Percentiles rank a stretch among this genome's conserved stretches.
phyloP scores from a whole-genome alignment of 1,284 basidiomycete genomes.

The Rhodofomes roseus region DNA sequence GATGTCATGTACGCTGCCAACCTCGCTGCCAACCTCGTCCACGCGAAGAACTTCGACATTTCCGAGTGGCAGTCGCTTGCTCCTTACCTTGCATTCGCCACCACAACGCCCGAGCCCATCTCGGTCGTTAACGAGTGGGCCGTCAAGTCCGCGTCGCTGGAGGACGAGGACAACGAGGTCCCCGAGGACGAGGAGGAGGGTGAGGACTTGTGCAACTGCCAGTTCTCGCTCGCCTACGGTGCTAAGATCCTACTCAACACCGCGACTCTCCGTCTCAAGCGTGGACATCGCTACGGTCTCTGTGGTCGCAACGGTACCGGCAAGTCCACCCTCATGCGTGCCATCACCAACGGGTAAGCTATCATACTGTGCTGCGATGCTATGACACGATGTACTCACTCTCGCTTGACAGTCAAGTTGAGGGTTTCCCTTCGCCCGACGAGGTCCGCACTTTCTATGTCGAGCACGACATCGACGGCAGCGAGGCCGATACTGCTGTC shows the following conservation, averaged over 20 bases:
- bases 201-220: slow-evolving; percentile 97
- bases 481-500: slow-evolving; percentile 89
- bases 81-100: slow-evolving; percentile 71
- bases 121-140: slow-evolving; percentile 82
- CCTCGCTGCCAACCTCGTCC: slow-evolving; percentile 84
- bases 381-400: neutral
- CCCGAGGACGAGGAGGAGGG: slow-evolving; percentile 94
- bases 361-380: neutral
- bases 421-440: slow-evolving; percentile 95
- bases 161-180: slow-evolving; percentile 64
- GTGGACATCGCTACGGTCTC: slow-evolving; percentile 97
- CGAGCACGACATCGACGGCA: slow-evolving; percentile 97
- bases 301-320: slow-evolving; percentile 98
- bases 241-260: slow-evolving; percentile 98
- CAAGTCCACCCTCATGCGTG: slow-evolving; percentile 98
- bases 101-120: slow-evolving; percentile 63
- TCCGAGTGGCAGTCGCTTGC: slow-evolving; percentile 84
- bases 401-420: slow-evolving; percentile 70
- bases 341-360: slow-evolving; percentile 77
- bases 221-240: slow-evolving; percentile 97
- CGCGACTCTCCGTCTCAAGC: slow-evolving; percentile 93
- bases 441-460: slow-evolving; percentile 98
- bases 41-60: slow-evolving; percentile 89
- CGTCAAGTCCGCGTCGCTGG: slow-evolving; percentile 84
- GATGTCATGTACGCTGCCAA: slow-evolving; percentile 71